Evolutionary conservation across 345 rosid genomes (phyloP).

Genomic region (Populus nigra): DNA sequence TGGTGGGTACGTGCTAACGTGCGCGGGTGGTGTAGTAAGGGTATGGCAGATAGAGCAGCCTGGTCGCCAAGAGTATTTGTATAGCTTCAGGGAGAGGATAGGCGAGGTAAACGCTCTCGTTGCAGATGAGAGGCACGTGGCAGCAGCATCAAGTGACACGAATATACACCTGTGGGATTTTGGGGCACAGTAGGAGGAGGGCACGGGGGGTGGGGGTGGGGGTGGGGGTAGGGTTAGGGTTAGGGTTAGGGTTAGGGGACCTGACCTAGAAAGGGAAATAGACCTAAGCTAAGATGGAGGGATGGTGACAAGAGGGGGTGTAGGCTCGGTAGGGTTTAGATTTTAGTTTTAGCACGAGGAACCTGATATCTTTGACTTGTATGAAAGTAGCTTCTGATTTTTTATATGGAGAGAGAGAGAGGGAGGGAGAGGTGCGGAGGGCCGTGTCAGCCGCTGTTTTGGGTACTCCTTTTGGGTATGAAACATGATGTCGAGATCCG

Average conservation of each 20-base stretch:
- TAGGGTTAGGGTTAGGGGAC: background rate
- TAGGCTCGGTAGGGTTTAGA: too few species aligned
- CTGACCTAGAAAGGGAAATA: too few species aligned
- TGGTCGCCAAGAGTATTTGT: slow-evolving; percentile 33
- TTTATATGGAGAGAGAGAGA: background rate
- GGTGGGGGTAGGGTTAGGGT: slow-evolving; percentile 7
- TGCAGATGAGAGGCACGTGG: slow-evolving; percentile 74
- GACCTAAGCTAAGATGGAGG: too few species aligned
- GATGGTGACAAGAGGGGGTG: too few species aligned
- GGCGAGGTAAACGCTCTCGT: slow-evolving; percentile 59
- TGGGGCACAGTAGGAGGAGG: slow-evolving; percentile 40
- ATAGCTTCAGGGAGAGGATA: slow-evolving; percentile 46
- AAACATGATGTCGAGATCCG: too few species aligned
- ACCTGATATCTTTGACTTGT: background rate
- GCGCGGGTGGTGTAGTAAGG: slow-evolving; percentile 61
- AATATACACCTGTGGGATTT: slow-evolving; percentile 83
- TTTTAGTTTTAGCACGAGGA: too few species aligned
- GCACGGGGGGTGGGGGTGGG: slow-evolving; percentile 24
- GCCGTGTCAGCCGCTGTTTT: slow-evolving; percentile 27
- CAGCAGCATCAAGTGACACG: slow-evolving; percentile 45
- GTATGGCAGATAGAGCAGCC: slow-evolving; percentile 53
- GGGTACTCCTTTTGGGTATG: background rate
- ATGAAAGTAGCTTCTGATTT: background rate
- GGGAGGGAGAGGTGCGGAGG: background rate
- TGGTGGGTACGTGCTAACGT: slow-evolving; percentile 55